Conservation (phyloP, 495 filamentous ascomycete genomes). For the Talaromyces trachyspermus region DNA sequence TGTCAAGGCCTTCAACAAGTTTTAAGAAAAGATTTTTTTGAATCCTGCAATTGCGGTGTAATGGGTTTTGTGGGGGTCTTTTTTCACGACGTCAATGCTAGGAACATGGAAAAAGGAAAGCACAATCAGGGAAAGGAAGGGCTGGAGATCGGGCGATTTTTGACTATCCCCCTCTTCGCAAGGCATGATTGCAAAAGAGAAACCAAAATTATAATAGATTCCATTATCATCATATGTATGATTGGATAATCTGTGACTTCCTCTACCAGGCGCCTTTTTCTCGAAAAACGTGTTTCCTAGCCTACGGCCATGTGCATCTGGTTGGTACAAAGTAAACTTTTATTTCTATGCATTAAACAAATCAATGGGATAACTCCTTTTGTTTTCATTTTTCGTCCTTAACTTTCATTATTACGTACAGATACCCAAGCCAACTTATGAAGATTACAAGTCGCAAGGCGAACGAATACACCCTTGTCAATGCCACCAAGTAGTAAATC, state of each 20-base stretch:
- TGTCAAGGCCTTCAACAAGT: conserved; percentile 97
- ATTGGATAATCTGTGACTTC: not conserved
- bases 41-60: conserved; percentile 7
- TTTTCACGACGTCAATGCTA: conserved; percentile 37
- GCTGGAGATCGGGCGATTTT: conserved; percentile 29
- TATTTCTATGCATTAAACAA: not conserved
- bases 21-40: conserved; percentile 48
- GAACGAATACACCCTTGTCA: too few relatives aligned
- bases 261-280: not conserved
- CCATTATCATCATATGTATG: conserved; percentile 4
- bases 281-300: not conserved
- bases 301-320: not conserved
- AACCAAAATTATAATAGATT: conserved; percentile 4
- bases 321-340: conserved; percentile 2
- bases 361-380: not conserved
- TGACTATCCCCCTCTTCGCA: conserved; percentile 8
- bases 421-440: too few relatives aligned
- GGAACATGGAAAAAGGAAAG: conserved; percentile 13
- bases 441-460: too few relatives aligned
- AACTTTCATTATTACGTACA: not conserved
- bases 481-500: too few relatives aligned
- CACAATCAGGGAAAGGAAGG: conserved; percentile 15
- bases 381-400: not conserved
- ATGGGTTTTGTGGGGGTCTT: conserved; percentile 36
- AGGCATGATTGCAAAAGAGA: not conserved